Evolutionary conservation across 225 moss, liverwort and hornwort genomes (phyloP), one percentile per base, ranked within the genome.

Genomic region (Marchantia paleacea): DNA sequence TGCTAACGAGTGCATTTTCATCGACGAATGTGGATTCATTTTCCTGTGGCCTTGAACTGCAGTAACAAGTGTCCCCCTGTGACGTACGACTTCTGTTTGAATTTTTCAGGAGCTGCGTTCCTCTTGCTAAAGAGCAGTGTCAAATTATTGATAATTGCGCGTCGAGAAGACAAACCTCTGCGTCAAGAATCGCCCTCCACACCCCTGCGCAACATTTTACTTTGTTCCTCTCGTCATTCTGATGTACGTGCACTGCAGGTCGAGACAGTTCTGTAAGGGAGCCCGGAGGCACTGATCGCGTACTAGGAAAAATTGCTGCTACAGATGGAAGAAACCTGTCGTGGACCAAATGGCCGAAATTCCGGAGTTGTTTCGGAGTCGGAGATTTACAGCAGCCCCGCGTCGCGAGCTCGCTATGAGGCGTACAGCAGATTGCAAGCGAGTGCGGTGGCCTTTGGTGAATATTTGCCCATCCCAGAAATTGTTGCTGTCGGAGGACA

Each of bases 401-500:
- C 77, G 3, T 88, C 91, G 30, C 85, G 88, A 49, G 88, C 84
- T 0, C 89, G 88, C 52, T 96, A 96, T 49, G 89, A 92, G 25
- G 96, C 96, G 15, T 96, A 91, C 80, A 96, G 88, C 69, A 87
- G 85, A 52, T 83, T 91, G 55, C 92, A 94, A 74, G 92, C 88
- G 30, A 92, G 88, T 73, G 93, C 89, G 7, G 90, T 90, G 22
- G 92, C 91, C 0, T 96, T 92, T 69, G 93, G 91, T 52, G 89
- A 93, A 82, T 92, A 89, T 80, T 74, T 96, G 58, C 91, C 88
- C 0, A 96, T 93, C 61, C 92, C 89, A 18, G 92, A 92, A 75
- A 96, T 96, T 78, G 89, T 96, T 52, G 95, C 90, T 3, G 87
- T 96, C 39, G 92, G 89, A 78, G 94, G 94, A 26, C 94, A 95